Base-by-base conservation (phyloP, 2,329 filamentous ascomycete species). In the Dothistroma septosporum region DNA sequence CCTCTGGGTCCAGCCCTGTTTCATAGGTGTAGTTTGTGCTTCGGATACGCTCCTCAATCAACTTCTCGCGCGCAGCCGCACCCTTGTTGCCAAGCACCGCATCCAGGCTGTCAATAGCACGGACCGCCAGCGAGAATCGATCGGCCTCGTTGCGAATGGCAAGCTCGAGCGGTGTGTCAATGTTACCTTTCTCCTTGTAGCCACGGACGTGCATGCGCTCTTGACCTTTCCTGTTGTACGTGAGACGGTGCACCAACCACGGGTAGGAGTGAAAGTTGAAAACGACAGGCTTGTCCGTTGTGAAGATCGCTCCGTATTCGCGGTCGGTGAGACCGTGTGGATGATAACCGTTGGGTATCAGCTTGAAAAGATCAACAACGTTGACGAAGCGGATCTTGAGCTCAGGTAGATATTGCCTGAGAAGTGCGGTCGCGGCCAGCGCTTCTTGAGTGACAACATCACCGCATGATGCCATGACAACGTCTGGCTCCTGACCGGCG, bases 211-310 rank as follows among this genome's bases (percentile, higher is more conserved):
- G 85, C 64, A 92, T 75, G 74, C 89, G 86, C 50, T 80, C 73
- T 73, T 82, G 84, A 5, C 88, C 88, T 1, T 85, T 86, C 0
- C 89, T 85, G 77, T 88, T 88, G 77, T 91, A 92, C 0, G 88
- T 89, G 67, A 92, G 76, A 55, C 89, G 82, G 77, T 92, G 89
- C 55, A 92, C 84, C 69, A 92, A 80, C 87, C 87, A 92, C 9
- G 89, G 89, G 77, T 92, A 92, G 33, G 85, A 88, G 78, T 92
- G 89, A 83, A 92, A 92, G 78, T 91, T 92, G 80, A 92, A 92
- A 71, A 92, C 85, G 72, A 91, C 79, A 22, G 89, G 89, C 66
- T 82, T 86, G 77, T 91, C 79, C 16, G 81, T 79, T 0, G 89
- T 92, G 80, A 92, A 92, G 65, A 91, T 77, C 44, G 87, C 79